A percentile compares a stretch with the other conserved stretches of the same genome.
Evolutionary conservation across 1,284 basidiomycete genomes (phyloP).

Genomic region (Polyporus tsugae): DNA sequence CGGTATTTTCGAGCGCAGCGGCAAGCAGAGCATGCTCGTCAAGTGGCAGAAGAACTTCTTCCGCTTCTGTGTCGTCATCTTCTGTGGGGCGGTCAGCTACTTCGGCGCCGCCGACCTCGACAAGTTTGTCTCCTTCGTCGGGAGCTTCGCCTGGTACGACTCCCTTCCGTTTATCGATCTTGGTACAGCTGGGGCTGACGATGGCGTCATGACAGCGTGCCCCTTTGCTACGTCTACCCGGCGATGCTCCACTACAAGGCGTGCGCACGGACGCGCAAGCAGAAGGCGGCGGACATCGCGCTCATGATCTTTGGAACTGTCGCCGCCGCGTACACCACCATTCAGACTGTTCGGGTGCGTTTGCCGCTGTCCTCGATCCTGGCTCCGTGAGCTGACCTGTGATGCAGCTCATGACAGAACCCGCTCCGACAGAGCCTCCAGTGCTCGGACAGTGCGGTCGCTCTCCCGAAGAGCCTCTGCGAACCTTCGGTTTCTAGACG

Average conservation of each 20-base stretch:
- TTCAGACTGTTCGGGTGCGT: slow-evolving; percentile 76
- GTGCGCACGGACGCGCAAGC: slow-evolving; percentile 75
- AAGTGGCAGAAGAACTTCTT: slow-evolving; percentile 96
- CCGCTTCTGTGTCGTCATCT: slow-evolving; percentile 78
- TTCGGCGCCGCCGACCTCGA: slow-evolving; percentile 91
- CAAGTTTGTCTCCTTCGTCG: slow-evolving; percentile 96
- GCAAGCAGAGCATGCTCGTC: slow-evolving; percentile 73
- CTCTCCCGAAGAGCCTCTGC: slow-evolving; percentile 26
- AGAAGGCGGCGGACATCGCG: slow-evolving; percentile 79
- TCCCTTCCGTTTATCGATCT: background rate
- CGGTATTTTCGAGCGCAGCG: slow-evolving; percentile 92
- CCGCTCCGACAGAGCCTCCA: slow-evolving; percentile 39
- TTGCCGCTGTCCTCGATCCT: slow-evolving; percentile 33
- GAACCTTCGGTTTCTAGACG: slow-evolving; percentile 10
- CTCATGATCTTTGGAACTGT: slow-evolving; percentile 85
- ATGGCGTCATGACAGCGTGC: slow-evolving; percentile 53
- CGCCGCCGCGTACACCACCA: slow-evolving; percentile 88
- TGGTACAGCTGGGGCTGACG: background rate
- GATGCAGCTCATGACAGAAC: slow-evolving; percentile 48
- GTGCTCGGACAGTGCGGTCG: slow-evolving; percentile 40
- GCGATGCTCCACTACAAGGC: slow-evolving; percentile 94
- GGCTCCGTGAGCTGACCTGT: slow-evolving; percentile 4
- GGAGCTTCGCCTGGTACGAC: slow-evolving; percentile 92
- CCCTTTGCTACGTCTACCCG: slow-evolving; percentile 94
- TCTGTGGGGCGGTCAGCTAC: slow-evolving; percentile 84